phyloP scores from a whole-genome alignment of 177 flowering plant genomes.

The Vitis hybrid region DNA sequence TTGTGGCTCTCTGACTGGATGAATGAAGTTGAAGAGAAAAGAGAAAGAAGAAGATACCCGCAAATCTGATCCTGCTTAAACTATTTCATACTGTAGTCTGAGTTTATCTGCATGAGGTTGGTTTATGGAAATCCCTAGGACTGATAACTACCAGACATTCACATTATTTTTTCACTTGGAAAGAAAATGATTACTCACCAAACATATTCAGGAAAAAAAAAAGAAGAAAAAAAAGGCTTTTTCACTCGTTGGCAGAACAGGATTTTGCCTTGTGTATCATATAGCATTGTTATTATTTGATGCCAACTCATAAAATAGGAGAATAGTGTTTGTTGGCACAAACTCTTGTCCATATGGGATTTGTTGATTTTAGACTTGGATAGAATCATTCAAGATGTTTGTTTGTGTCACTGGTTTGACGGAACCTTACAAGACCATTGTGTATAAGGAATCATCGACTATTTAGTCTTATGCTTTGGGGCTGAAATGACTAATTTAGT shows the following conservation, averaged over 20 bases:
- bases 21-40: slow-evolving; percentile 74
- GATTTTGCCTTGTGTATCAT: background rate
- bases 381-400: too few species aligned
- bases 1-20: slow-evolving; percentile 80
- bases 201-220: background rate
- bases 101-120: too few species aligned
- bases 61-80: slow-evolving; percentile 20
- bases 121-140: too few species aligned
- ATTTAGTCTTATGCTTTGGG: too few species aligned
- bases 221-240: background rate
- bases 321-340: background rate
- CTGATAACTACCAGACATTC: background rate
- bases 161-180: background rate
- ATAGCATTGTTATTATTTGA: background rate
- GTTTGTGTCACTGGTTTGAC: too few species aligned
- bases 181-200: background rate
- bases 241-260: background rate
- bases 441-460: too few species aligned
- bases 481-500: too few species aligned
- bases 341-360: background rate
- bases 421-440: too few species aligned
- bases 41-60: slow-evolving; percentile 39
- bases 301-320: background rate
- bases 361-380: too few species aligned
- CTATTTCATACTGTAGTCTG: too few species aligned